Evolutionary conservation across 345 rosid genomes (phyloP).

Genomic region (Rhizophora mangle): DNA sequence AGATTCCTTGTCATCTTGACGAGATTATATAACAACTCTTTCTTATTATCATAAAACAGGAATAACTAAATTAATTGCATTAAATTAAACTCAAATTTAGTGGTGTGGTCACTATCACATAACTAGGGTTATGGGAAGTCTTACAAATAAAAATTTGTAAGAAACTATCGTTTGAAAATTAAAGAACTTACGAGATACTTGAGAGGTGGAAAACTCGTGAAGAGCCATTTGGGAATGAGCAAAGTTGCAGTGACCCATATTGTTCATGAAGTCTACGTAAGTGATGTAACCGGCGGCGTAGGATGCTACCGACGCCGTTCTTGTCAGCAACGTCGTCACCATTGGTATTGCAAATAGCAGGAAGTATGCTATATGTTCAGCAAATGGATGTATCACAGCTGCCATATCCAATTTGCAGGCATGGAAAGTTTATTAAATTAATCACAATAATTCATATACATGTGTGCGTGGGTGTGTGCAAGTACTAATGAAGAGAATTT

Average conservation of each 20-base stretch:
- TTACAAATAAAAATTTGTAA: not conserved
- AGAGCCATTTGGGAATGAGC: slow-evolving; percentile 52
- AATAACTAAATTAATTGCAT: too few species aligned
- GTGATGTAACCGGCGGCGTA: slow-evolving; percentile 31
- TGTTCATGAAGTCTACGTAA: slow-evolving; percentile 69
- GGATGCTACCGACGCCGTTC: slow-evolving; percentile 35
- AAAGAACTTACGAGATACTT: slow-evolving; percentile 58
- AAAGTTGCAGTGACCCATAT: slow-evolving; percentile 87
- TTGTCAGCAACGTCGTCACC: slow-evolving; percentile 10
- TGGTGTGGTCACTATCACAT: too few species aligned
- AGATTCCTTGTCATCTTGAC: too few species aligned
- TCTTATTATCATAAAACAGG: too few species aligned
- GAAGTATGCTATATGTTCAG: slow-evolving; percentile 56
- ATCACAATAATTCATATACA: too few species aligned
- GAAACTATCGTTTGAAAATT: not conserved
- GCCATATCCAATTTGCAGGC: slow-evolving; percentile 12
- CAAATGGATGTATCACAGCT: slow-evolving; percentile 89
- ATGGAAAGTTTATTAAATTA: too few species aligned
- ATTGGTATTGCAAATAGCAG: slow-evolving; percentile 48
- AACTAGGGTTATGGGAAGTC: not conserved
- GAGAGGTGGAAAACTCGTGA: slow-evolving; percentile 60
- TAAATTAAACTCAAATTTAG: too few species aligned
- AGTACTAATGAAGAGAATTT: too few species aligned
- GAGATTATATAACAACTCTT: too few species aligned
- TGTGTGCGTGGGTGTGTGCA: too few species aligned